Base-by-base conservation (phyloP, 2,329 filamentous ascomycete genomes). In the Alternaria longipes region DNA sequence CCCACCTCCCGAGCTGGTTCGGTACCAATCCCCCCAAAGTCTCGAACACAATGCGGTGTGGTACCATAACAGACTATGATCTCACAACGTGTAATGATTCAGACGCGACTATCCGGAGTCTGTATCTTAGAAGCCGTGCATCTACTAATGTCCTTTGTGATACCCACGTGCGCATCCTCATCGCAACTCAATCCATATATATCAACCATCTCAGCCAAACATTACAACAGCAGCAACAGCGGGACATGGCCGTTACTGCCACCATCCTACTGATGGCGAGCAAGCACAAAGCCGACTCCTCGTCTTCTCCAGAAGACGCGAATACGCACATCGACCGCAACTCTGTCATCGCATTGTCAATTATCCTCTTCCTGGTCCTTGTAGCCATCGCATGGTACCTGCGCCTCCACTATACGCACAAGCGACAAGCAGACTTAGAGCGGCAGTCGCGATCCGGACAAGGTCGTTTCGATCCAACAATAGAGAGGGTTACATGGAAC, bases 271-370 rank as follows among this genome's bases (percentile, higher is more conserved):
- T 34, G 22, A 38, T 38, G 34, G 20, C 20, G 36, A 50, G 8
- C 11, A 50, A 50, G 32, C 46, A 26, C 32, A 24, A 36, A 50
- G 9, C 32, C 30, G 32, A 38, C 16, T 44, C 49, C 12, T 14
- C 46, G n/a, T 55, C 42, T 8, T 30, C 50, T 12, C 12, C 47
- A 8, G 32, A 36, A 32, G 24, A 28, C 11, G 5, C 50, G 54
- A 28, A 22, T 47, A 38, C 46, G 14, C 32, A 55, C 18, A 40
- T 65, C n/a, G 55, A 68, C 42, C 53, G 54, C 42, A 49, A 62
- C 53, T 58, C 63, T 40, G 59, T 56, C 38, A 62, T 67, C 42
- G 63, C 60, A n/a, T 58, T 65, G 4, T 62, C 57, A 28, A 22
- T 53, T 26, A 52, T 68, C 14, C 38, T 56, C n/a, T 41, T 41